Percentiles rank a stretch among this genome's conserved stretches.
Conservation (phyloP, 345 rosid genomes). For the Toxicodendron radicans region DNA sequence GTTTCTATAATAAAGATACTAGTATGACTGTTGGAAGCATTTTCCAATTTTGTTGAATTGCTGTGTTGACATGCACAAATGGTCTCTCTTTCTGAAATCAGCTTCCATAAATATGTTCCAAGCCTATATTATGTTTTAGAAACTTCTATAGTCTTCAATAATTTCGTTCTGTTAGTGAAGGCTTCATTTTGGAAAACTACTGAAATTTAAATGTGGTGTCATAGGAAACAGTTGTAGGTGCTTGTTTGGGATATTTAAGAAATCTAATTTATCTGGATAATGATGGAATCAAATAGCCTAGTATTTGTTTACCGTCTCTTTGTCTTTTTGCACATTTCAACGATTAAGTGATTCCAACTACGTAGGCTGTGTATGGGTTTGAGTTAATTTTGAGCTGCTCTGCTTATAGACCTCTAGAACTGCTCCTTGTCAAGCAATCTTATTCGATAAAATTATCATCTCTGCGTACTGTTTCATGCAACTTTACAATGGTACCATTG, state of each 20-base stretch:
- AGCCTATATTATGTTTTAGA: too few relatives aligned
- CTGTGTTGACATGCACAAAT: not conserved
- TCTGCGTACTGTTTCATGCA: not conserved
- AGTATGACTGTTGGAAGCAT: not conserved
- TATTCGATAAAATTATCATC: not conserved
- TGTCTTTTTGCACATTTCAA: not conserved
- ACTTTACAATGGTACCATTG: not conserved
- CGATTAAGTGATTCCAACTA: not conserved
- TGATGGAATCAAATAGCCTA: not conserved
- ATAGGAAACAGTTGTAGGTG: too few relatives aligned
- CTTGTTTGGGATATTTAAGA: not conserved
- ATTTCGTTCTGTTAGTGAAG: too few relatives aligned
- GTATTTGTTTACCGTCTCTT: not conserved
- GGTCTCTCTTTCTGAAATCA: not conserved
- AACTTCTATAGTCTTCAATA: too few relatives aligned
- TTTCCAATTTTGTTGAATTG: not conserved
- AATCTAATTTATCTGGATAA: not conserved
- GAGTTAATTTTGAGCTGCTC: not conserved
- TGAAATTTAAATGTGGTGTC: too few relatives aligned
- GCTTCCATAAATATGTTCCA: not conserved
- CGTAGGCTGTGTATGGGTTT: not conserved
- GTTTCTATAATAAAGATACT: not conserved
- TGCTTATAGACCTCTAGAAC: not conserved
- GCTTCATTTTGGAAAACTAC: too few relatives aligned
- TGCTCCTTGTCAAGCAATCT: not conserved